Base-by-base conservation (phyloP, 1,284 basidiomycete species). In the Chalciporus piperatoides region DNA sequence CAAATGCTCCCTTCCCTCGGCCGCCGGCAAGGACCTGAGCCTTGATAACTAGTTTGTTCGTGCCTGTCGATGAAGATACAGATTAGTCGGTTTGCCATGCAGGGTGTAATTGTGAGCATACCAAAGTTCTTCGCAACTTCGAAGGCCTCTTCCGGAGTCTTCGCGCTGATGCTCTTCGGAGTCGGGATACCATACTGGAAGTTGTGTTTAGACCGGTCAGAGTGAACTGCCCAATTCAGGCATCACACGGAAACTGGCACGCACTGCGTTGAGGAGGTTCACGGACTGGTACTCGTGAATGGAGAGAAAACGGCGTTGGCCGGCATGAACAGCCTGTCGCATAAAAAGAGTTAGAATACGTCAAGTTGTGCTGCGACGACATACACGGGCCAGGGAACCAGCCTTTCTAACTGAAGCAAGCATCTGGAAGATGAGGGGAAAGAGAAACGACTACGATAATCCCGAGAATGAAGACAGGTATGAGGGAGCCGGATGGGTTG, bases 271-370 rank as follows among this genome's bases (percentile, higher is more conserved):
- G 63, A 99, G 82, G 43, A 99, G 79, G 62, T 88, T 85, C 71
- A 98, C 90, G 47, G 94, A 97, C 70, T 98, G 93, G 76, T 98
- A 93, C 77, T 99, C 96, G 75, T 99, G 96, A 66, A 99, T 96
- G 41, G 93, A 97, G 63, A 99, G 83, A 73, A 88, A 90, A 62
- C 96, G 91, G 76, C 80, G 91, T 81, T 96, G 93, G 68, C 84
- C 80, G 62, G 80, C 81, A 80, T 80, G 82, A 61, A 73, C 77
- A 68, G 74, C 71, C 84, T 87, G 48, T 47, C 28, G 39, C 1
- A 14, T 19, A 11, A 27, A 48, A 28, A 25, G 28, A 32, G 11
- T 30, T 27, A 15, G 17, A 42, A 44, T 1, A 8, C 25, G 6
- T 47, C 24, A 55, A 30, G 4, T 30, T 5, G 15, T 17, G 19